phyloP scores from a whole-genome alignment of 169 alveolate species.

The Babesia ovata region DNA sequence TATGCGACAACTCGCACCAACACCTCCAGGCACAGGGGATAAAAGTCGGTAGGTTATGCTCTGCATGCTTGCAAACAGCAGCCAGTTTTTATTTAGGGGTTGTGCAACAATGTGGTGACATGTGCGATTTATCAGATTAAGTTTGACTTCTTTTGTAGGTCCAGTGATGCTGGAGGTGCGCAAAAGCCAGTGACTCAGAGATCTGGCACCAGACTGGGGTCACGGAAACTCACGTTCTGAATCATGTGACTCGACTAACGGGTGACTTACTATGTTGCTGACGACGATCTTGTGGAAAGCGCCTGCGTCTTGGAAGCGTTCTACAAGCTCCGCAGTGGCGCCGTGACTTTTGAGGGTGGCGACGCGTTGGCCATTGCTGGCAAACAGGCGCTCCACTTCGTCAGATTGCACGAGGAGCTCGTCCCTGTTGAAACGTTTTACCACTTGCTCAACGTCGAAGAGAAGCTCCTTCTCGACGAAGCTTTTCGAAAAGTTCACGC shows the following conservation, averaged over 20 bases:
- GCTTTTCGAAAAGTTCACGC: slow-evolving; percentile 64
- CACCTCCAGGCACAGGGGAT: slow-evolving; percentile 77
- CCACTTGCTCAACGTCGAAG: slow-evolving; percentile 74
- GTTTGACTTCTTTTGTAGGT: slow-evolving; percentile 34
- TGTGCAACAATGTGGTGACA: not conserved
- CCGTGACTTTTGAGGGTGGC: slow-evolving; percentile 33
- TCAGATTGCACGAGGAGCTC: slow-evolving; percentile 49
- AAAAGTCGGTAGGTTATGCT: slow-evolving; percentile 66
- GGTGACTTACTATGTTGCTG: slow-evolving; percentile 57
- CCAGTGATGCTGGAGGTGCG: slow-evolving; percentile 76
- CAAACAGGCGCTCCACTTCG: slow-evolving; percentile 14
- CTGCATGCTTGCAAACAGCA: no score
- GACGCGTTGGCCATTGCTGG: slow-evolving; percentile 12
- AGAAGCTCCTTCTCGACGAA: slow-evolving; percentile 72
- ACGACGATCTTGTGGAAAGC: slow-evolving; percentile 71
- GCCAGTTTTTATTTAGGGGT: no score
- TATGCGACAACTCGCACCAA: slow-evolving; percentile 84
- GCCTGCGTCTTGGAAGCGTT: slow-evolving; percentile 74
- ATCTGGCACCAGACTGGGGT: slow-evolving; percentile 28
- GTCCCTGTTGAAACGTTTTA: slow-evolving; percentile 58
- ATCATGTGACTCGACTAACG: not conserved
- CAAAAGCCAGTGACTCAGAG: slow-evolving; percentile 16
- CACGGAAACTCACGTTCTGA: slow-evolving; percentile 65
- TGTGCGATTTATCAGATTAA: not conserved
- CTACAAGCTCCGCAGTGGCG: slow-evolving; percentile 69